phyloP scores from a whole-genome alignment of 768 basidiomycete genomes.

The Pleurotus citrinopileatus region DNA sequence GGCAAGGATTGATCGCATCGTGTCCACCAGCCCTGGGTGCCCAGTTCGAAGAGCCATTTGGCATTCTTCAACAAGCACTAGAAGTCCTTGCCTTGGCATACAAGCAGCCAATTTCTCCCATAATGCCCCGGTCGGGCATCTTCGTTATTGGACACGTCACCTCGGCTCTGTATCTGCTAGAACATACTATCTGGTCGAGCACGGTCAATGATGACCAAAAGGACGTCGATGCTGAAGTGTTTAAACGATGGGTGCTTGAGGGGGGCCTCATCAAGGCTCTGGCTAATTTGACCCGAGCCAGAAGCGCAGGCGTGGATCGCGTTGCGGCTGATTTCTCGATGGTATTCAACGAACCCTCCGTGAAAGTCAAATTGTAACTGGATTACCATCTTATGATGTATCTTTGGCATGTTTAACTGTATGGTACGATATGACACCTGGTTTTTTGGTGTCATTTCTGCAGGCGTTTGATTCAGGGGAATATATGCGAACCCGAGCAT shows the following conservation, averaged over 20 bases:
- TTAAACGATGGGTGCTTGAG: slow-evolving; percentile 45
- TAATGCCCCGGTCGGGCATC: slow-evolving; percentile 56
- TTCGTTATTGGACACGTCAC: slow-evolving; percentile 55
- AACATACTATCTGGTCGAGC: slow-evolving; percentile 66
- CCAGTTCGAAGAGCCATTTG: slow-evolving; percentile 26
- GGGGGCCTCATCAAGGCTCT: slow-evolving; percentile 41
- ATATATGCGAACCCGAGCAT: slow-evolving; percentile 65
- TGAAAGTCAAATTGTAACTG: slow-evolving; percentile 17
- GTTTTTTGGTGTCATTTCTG: slow-evolving; percentile 9
- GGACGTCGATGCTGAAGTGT: slow-evolving; percentile 48
- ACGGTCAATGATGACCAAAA: slow-evolving; percentile 20
- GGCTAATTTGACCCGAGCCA: slow-evolving; percentile 30
- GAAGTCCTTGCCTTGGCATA: slow-evolving; percentile 39
- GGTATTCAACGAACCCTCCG: slow-evolving; percentile 24
- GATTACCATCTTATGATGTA: slow-evolving; percentile 8
- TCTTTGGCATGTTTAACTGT: slow-evolving; percentile 20
- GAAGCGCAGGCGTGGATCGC: slow-evolving; percentile 20
- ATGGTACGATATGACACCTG: slow-evolving; percentile 66
- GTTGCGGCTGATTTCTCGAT: slow-evolving; percentile 26
- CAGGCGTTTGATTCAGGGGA: background rate
- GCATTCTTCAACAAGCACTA: slow-evolving; percentile 36
- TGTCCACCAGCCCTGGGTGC: slow-evolving; percentile 32
- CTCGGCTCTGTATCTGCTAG: slow-evolving; percentile 56
- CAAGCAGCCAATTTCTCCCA: slow-evolving; percentile 35
- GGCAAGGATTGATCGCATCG: slow-evolving; percentile 35